Conservation (phyloP, 2,329 filamentous ascomycete genomes). For the Byssochlamys sp. region DNA sequence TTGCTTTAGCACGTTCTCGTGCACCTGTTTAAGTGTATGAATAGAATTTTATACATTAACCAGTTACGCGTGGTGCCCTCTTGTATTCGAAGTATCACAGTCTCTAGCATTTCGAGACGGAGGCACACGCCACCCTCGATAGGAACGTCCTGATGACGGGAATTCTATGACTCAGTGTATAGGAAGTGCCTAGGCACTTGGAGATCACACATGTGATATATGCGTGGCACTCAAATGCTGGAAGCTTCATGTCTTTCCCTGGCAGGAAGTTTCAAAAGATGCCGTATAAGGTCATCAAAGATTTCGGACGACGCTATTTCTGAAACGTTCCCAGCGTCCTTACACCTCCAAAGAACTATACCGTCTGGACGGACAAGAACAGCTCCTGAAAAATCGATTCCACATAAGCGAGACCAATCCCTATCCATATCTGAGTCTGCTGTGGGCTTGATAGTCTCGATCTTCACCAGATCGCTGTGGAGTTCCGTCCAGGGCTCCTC, state of each 20-base stretch:
- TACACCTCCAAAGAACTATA: slow-evolving; percentile 18
- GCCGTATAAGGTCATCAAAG: not conserved
- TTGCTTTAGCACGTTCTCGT: not conserved
- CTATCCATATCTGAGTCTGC: slow-evolving; percentile 3
- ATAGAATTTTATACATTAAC: too few relatives aligned
- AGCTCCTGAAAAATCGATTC: slow-evolving; percentile 12
- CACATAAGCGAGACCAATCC: slow-evolving; percentile 10
- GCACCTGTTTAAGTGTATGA: not conserved
- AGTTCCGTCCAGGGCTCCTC: slow-evolving; percentile 4
- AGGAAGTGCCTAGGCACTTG: too few relatives aligned
- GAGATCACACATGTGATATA: too few relatives aligned
- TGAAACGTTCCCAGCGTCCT: not conserved
- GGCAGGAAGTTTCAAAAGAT: not conserved
- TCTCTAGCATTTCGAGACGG: too few relatives aligned
- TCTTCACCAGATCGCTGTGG: not conserved
- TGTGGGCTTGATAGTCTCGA: not conserved
- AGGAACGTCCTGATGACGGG: too few relatives aligned
- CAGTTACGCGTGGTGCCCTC: too few relatives aligned
- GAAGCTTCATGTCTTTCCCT: not conserved
- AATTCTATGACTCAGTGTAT: too few relatives aligned
- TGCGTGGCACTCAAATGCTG: not conserved
- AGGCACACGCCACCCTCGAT: too few relatives aligned
- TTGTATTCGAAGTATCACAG: too few relatives aligned
- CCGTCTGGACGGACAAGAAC: slow-evolving; percentile 24
- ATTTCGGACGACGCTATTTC: not conserved